phyloP scores from a whole-genome alignment of 495 filamentous ascomycete genomes.

The Pseudotulostoma volvatum region DNA sequence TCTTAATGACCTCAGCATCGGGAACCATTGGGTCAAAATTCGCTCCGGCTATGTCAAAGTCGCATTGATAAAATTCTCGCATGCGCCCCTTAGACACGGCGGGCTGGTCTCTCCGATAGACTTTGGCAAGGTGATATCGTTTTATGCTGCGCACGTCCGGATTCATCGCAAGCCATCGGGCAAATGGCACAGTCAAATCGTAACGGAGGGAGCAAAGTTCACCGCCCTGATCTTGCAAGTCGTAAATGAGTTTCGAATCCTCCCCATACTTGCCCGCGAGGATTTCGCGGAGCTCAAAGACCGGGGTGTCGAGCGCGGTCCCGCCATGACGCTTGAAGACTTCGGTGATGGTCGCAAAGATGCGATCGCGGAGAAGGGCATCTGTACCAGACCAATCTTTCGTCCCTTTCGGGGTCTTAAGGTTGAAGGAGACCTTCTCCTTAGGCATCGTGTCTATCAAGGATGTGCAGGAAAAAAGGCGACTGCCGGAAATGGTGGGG shows the following conservation, averaged over 20 bases:
- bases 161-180: conserved; percentile 80
- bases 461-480: too few relatives aligned
- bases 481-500: too few relatives aligned
- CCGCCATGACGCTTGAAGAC: conserved; percentile 86
- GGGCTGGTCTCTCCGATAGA: conserved; percentile 67
- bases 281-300: conserved; percentile 65
- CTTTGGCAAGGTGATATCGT: conserved; percentile 79
- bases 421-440: conserved; percentile 15
- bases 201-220: conserved; percentile 76
- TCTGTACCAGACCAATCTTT: conserved; percentile 25
- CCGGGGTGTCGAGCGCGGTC: conserved; percentile 71
- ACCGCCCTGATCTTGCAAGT: conserved; percentile 71
- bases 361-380: conserved; percentile 49
- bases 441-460: not conserved
- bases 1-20: conserved; percentile 80
- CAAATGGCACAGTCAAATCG: conserved; percentile 84
- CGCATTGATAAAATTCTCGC: conserved; percentile 96
- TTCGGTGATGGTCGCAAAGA: conserved; percentile 64
- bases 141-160: conserved; percentile 56
- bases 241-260: conserved; percentile 82
- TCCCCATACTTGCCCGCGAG: conserved; percentile 83
- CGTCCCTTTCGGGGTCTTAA: conserved; percentile 35
- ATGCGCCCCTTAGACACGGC: conserved; percentile 80
- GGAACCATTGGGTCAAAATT: conserved; percentile 82
- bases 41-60: conserved; percentile 85